Conservation (phyloP, 2,329 filamentous ascomycete genomes). For the Colletotrichum sp. region DNA sequence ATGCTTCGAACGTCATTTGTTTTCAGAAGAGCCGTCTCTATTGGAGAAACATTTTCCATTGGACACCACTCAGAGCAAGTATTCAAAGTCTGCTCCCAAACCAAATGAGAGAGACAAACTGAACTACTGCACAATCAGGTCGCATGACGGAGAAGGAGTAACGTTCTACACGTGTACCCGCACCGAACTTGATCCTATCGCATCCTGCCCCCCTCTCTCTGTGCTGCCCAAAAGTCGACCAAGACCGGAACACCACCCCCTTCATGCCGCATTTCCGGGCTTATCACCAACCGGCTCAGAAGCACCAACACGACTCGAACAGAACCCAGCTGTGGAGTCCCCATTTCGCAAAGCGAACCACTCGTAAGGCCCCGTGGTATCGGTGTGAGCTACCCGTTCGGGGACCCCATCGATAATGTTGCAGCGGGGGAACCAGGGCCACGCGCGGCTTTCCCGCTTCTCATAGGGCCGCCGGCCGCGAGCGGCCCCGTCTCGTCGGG, state of each 20-base stretch:
- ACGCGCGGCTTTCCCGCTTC: not conserved
- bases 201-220: not conserved
- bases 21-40: not conserved
- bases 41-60: not conserved
- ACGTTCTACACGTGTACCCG: not conserved
- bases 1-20: not conserved
- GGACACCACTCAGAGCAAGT: not conserved
- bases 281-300: not conserved
- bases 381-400: not conserved
- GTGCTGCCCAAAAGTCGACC: not conserved
- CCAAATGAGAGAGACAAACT: not conserved
- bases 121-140: not conserved
- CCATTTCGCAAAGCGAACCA: not conserved
- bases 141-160: not conserved
- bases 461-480: not conserved
- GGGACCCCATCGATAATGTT: not conserved
- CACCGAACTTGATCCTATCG: not conserved
- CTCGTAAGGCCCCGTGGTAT: not conserved
- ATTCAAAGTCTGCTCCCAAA: not conserved
- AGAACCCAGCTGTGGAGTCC: not conserved
- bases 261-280: not conserved
- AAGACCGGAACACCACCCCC: not conserved
- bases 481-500: not conserved
- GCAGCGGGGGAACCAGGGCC: not conserved
- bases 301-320: not conserved